Conservation (phyloP, 257 asterid species). For the Solanum chiquidenum region DNA sequence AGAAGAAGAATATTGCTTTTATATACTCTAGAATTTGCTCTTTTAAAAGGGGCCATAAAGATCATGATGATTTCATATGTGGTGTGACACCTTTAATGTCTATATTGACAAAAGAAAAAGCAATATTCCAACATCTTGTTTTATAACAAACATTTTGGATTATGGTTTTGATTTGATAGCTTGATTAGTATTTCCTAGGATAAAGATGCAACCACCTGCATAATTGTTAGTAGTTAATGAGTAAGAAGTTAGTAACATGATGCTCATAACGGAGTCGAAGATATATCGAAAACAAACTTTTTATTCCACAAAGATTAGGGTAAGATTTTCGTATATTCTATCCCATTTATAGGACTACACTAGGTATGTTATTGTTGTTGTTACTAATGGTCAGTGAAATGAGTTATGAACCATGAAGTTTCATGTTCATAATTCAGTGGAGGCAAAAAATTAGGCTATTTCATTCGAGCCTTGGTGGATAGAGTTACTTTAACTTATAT, state of each 20-base stretch:
- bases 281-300: rapidly evolving
- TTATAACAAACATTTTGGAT: not conserved
- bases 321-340: not conserved
- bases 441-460: not conserved
- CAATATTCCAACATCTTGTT: not conserved
- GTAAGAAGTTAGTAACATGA: not conserved
- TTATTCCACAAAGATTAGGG: rapidly evolving
- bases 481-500: not conserved
- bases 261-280: not conserved
- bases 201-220: not conserved
- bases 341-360: rapidly evolving
- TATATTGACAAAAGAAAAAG: not conserved
- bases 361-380: not conserved
- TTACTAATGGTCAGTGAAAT: not conserved
- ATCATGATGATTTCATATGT: not conserved
- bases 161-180: not conserved
- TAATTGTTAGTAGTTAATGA: not conserved
- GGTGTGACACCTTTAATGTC: not conserved
- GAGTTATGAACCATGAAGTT: rapidly evolving
- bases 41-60: not conserved
- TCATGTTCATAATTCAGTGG: not conserved
- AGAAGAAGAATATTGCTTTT: not conserved
- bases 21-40: not conserved
- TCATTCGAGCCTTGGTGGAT: rapidly evolving
- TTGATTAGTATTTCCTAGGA: not conserved